Conservation (phyloP, 345 rosid genomes). For the Gossypium stocksii region DNA sequence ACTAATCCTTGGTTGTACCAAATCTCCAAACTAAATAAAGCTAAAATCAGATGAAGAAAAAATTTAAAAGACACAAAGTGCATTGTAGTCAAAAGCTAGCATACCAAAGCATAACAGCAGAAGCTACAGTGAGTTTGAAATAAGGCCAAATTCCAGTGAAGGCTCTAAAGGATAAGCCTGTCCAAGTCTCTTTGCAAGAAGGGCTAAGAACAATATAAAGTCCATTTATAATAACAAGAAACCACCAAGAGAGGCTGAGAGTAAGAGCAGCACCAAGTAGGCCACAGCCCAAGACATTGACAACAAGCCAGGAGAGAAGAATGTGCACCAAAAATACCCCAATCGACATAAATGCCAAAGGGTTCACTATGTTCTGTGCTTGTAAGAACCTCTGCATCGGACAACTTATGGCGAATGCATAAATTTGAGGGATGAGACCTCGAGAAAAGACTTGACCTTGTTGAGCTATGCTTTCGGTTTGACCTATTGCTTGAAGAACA, state of each 20-base stretch:
- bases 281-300: constrained; percentile 52
- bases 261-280: constrained; percentile 74
- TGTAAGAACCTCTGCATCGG: constrained; percentile 91
- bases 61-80: neutral
- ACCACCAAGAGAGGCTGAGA: constrained; percentile 80
- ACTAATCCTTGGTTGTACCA: constrained; percentile 95
- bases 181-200: constrained; percentile 73
- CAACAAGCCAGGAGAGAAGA: constrained; percentile 57
- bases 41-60: neutral
- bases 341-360: constrained; percentile 74
- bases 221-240: constrained; percentile 47
- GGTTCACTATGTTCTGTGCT: constrained; percentile 92
- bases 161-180: constrained; percentile 55
- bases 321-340: constrained; percentile 70
- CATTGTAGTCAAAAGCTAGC: neutral
- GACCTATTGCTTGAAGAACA: constrained; percentile 52
- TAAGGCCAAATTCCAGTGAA: constrained; percentile 87
- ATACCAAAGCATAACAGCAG: constrained; percentile 91
- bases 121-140: constrained; percentile 80
- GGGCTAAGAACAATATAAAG: constrained; percentile 64
- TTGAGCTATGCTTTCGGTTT: constrained; percentile 49
- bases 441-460: constrained; percentile 69
- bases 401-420: constrained; percentile 73
- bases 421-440: constrained; percentile 73
- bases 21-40: constrained; percentile 65